Base-by-base conservation (phyloP, 768 basidiomycete species). In the Clitopilus passeckerianus region DNA sequence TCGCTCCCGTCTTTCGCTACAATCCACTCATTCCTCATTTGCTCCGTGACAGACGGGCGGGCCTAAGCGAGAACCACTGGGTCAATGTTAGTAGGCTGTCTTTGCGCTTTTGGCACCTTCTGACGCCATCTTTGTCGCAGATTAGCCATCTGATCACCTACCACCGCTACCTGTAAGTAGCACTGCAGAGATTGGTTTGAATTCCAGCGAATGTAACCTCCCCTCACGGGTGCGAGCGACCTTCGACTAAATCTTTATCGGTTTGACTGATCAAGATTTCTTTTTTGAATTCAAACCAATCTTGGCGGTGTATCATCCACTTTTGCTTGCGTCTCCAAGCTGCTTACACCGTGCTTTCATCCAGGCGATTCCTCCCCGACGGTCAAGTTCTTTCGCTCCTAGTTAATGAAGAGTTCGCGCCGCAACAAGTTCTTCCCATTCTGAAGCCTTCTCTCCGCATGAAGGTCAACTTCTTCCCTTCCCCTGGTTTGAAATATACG, bases 111-210 rank as follows among this genome's bases (percentile, higher is more conserved):
- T 16, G 46, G 5, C 12, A 41, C 37, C 57, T 63, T 50, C 60
- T 57, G 46, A 60, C 63, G 52, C 58, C 8, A 61, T 41, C 30
- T 18, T 15, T 12, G 16, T 6, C 59, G 22, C 66, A 92, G 91
- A 78, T 91, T 60, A 90, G 75, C 68, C 93, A 96, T 67, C 79
- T 95, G 59, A 84, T 97, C 66, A 95, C 93, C 5, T 97, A 96
- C 71, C 91, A 95, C 67, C 91, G 95, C 33, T 96, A 93, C 71
- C 79, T 97, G 86, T 91, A 63, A 71, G 88, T 65, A 7, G 6
- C 46, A 50, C 46, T 50, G 46, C 46, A n/a, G 20, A 50, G 18
- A 18, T 50, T 50, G 20, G 22, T 50, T 50, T 50, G 46, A 22
- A 50, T 50, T 50, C 46, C 9, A 18, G n/a, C 27, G 27, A 30